A percentile compares a stretch with the other conserved stretches of the same genome.
phyloP scores from a whole-genome alignment of 805 yeast genomes.

The Wickerhamiella brachini region DNA sequence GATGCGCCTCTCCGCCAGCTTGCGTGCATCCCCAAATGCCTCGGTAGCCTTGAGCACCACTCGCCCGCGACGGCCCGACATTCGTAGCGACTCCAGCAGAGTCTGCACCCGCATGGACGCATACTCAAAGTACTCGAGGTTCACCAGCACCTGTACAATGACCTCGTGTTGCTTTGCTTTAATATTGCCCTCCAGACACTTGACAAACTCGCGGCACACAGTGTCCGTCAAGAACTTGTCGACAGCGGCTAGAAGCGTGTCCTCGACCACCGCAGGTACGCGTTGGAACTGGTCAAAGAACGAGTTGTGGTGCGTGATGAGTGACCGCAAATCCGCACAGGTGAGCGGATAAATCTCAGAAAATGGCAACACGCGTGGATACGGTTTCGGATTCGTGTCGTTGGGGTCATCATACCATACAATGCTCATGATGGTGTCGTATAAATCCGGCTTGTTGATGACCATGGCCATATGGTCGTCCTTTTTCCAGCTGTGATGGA shows the following conservation, averaged over 20 bases:
- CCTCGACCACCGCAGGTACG: constrained; percentile 44
- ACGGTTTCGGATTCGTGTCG: constrained; percentile 31
- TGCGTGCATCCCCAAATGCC: constrained; percentile 44
- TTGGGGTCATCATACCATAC: constrained; percentile 52
- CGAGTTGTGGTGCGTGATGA: constrained; percentile 46
- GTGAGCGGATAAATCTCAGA: constrained; percentile 79
- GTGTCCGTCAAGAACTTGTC: constrained; percentile 58
- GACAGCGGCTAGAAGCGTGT: constrained; percentile 43
- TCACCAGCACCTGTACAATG: constrained; percentile 75
- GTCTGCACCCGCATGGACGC: constrained; percentile 54
- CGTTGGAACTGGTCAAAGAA: constrained; percentile 55
- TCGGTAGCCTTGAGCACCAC: constrained; percentile 39
- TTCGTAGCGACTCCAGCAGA: constrained; percentile 27
- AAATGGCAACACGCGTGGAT: constrained; percentile 66
- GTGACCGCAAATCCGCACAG: constrained; percentile 58
- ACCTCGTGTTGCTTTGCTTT: constrained; percentile 55
- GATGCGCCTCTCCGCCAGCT: constrained; percentile 63
- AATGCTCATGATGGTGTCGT: constrained; percentile 46
- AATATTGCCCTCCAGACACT: constrained; percentile 43
- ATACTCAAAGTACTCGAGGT: constrained; percentile 71
- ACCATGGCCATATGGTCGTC: constrained; percentile 86
- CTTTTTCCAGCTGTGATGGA: constrained; percentile 46
- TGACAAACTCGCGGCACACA: constrained; percentile 49
- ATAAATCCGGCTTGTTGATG: constrained; percentile 44
- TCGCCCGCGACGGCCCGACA: constrained; percentile 26